Base-by-base conservation (phyloP, 208 protist genomes). In the Acanthamoeba castellanii region DNA sequence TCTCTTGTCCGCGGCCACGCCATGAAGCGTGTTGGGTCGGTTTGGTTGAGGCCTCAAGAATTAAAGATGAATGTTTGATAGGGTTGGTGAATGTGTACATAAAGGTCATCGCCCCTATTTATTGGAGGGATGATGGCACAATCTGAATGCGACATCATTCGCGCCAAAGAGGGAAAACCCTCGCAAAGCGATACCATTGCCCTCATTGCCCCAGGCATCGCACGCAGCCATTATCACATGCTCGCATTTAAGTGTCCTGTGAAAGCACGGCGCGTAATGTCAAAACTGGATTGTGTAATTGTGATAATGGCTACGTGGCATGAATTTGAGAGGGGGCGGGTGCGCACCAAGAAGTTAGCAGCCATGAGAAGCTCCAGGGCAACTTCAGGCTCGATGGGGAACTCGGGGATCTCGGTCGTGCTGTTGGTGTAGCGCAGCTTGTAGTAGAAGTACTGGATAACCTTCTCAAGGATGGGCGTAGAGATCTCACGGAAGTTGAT, bases 371-470 rank as follows among this genome's bases (percentile, higher is more conserved):
- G 95, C 87, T 98, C 97, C 20, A 98, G 84, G 11, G 96, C 97
- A 34, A 96, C 76, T 52, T 97, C 97, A 27, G 96, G 96, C 84
- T 97, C 96, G 34, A 98, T 98, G 57, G 94, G 82, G 42, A 98
- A 98, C 82, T 98, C 97, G 66, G 96, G 96, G 45, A 97, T 96
- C 47, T 98, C 97, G 8, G 88, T 85, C 7, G 96, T 97, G 34
- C 85, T 91, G 68, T 97, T 97, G 22, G 97, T 97, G 84, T 97
- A 97, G 32, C 96, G 95, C 9, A 97, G 50, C 90, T 98, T 97
- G 96, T 97, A 98, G 95, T 98, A 97, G 61, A 98, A 98, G 94
- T 98, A 98, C 95, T 97, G 95, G 93, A 97, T 95, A 2, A 97
- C 95, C 70, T 97, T 97, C 76, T 97, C 97, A 32, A 98, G 94